phyloP scores from a whole-genome alignment of 768 basidiomycete genomes.

The Rhodotorula diobovata region DNA sequence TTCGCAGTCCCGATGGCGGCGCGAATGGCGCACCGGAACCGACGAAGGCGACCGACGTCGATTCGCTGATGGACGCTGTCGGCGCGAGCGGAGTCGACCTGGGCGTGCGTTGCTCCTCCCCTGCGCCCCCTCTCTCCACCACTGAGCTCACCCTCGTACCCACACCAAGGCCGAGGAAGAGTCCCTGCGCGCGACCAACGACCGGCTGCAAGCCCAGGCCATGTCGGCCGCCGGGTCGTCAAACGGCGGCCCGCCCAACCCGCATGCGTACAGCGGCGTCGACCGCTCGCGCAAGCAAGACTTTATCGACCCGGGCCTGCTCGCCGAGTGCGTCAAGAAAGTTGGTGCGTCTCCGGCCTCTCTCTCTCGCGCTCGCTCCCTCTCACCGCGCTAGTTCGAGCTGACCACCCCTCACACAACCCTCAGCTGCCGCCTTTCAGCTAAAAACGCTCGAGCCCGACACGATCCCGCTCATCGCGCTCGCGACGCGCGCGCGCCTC shows the following conservation, averaged over 20 bases:
- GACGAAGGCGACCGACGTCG: slow-evolving; percentile 23
- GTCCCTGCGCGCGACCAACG: slow-evolving; percentile 61
- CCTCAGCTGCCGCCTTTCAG: slow-evolving; percentile 29
- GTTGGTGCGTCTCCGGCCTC: slow-evolving; percentile 47
- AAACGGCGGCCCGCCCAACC: slow-evolving; percentile 42
- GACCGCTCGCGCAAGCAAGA: slow-evolving; percentile 78
- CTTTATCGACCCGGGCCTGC: slow-evolving; percentile 62
- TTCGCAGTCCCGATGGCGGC: neutral
- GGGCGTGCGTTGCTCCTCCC: slow-evolving; percentile 10
- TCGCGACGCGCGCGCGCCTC: slow-evolving; percentile 52
- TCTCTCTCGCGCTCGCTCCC: neutral
- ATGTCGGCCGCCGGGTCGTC: slow-evolving; percentile 46
- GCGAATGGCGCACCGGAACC: neutral
- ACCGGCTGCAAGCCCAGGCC: slow-evolving; percentile 53
- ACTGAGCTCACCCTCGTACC: too few relatives aligned
- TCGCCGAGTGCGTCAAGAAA: slow-evolving; percentile 64
- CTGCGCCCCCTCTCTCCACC: neutral
- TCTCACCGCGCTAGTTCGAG: neutral
- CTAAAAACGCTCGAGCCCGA: slow-evolving; percentile 48
- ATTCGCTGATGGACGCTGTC: slow-evolving; percentile 39
- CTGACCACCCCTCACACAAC: too few relatives aligned
- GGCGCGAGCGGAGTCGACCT: slow-evolving; percentile 37
- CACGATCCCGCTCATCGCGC: slow-evolving; percentile 38
- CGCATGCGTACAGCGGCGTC: slow-evolving; percentile 53
- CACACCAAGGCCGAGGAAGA: slow-evolving; percentile 73